Base-by-base conservation (phyloP, 306 rosid species). In the Chamaecrista fasciculata region DNA sequence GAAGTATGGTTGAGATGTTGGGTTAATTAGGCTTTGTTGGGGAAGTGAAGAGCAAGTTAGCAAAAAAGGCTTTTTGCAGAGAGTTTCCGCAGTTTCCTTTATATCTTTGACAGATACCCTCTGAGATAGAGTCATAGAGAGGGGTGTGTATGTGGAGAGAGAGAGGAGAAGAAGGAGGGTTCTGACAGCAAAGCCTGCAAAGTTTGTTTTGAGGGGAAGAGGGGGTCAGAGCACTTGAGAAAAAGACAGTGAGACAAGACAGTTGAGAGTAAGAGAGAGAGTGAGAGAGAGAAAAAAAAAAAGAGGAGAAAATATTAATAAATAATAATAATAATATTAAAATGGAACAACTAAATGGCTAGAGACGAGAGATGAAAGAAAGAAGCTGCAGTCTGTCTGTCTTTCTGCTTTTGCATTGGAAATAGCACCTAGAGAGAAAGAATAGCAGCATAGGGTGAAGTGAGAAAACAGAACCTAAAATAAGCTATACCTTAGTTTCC, bases 181-280 rank as follows among this genome's bases (percentile, higher is more conserved):
- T 72, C 90, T 87, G 98, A 87, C 95, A 74, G 31, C 34, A 73
- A 86, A 78, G 88, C 84, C 98, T 86, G 88, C 92, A 89, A 80
- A 90, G 88, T 83, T 89, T 78, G 91, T 83, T 86, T 78, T 79
- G 70, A 71, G 43, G 84, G 72, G 69, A 73, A 82, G 89, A 73
- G 78, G 79, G 46, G 81, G 36, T 31, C 36, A 47, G 86, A 80
- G 96, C 96, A 86, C 91, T 90, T 83, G 96, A 85, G 84, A 84
- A 83, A 76, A 86, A 81, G 94, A 85, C 86, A 78, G 78, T 77
- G 72, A 85, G 97, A 88, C 94, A 90, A 85, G 98, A 90, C 96
- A 83, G 81, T 79, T 82, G 87, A 84, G 81, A 47, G 82, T n/a
- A 21, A 28, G 1, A 24, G 80, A 69, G 62, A 37, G 46, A 59